Evolutionary conservation across 2,329 filamentous ascomycete species (phyloP), one percentile per base, ranked within the genome.

Genomic region (Nothopassalora personata): DNA sequence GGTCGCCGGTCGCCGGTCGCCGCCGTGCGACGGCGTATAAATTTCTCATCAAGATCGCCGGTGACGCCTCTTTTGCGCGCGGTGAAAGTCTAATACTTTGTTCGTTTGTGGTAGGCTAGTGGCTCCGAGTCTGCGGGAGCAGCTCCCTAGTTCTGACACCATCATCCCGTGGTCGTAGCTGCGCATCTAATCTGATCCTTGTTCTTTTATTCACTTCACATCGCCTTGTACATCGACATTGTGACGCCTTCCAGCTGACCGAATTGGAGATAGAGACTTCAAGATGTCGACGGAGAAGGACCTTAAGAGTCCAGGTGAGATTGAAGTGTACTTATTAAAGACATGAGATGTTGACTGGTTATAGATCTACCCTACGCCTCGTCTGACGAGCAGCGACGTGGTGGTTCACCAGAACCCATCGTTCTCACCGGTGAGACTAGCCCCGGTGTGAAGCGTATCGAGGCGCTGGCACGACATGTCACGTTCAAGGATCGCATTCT

Each of bases 401-500:
- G 9, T n/a, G 43, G 9, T 23, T 6, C 43, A 18, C 43, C 43
- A 23, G 43, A 18, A n/a, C 43, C 43, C 15, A 30, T 54, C 39
- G 43, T 45, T 18, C 47, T 51, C 46, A 51, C 54, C 3, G 54
- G 47, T 31, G 18, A 50, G 27, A 56, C 54, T 13, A 56, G 54
- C 39, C 76, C 82, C 5, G 85, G 85, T 70, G 83, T 87, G 6
- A 73, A 70, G n/a, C 81, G 84, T 10, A 80, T 86, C 61, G 82
- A 86, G 70, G 81, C 80, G 31, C 75, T 87, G 50, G 73, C 80
- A 6, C 72, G 77, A 8, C 77, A 82, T 61, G 78, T 86, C 39
- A 83, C 80, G 18, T 61, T 72, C 4, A 59, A 65, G 13, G 83
- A 87, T 68, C 82, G 83, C 31, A 63, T 83, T 60, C 76, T 78